A percentile compares a stretch with the other conserved stretches of the same genome.
These are phyloP conservation scores for Novymonas esmeraldas DNA, from an alignment of 208 protist species.

Conservation along the genomic window DNA sequence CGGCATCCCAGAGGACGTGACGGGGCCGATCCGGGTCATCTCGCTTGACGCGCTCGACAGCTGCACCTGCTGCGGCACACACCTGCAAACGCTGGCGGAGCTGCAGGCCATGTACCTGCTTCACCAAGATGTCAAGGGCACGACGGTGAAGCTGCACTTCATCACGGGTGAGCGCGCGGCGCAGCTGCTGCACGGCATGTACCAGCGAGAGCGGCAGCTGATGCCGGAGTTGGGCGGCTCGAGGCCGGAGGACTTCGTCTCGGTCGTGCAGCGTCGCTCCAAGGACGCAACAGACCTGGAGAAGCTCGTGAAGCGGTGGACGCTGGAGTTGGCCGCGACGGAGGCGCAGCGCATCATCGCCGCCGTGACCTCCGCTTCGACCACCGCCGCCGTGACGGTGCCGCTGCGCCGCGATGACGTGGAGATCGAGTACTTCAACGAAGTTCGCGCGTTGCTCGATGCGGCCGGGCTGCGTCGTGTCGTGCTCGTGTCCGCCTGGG, in stretches of 20 bases:
- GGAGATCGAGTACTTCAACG: conserved; percentile 65
- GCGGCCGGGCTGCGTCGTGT: conserved; percentile 36
- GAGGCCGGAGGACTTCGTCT: conserved; percentile 64
- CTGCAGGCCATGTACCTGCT: conserved; percentile 78
- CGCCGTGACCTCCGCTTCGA: not conserved
- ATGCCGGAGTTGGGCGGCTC: conserved; percentile 66
- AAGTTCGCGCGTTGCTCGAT: conserved; percentile 35
- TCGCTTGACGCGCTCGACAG: conserved; percentile 68
- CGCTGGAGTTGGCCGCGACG: conserved; percentile 51
- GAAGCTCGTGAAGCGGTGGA: conserved; percentile 60
- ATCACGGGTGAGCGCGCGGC: conserved; percentile 69
- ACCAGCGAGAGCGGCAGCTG: conserved; percentile 62
- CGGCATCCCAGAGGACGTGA: conserved; percentile 75
- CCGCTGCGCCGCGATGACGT: conserved; percentile 70
- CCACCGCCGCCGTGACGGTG: conserved; percentile 10
- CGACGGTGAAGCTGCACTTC: conserved; percentile 81
- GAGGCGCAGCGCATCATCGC: conserved; percentile 47
- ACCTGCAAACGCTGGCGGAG: conserved; percentile 67
- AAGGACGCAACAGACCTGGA: conserved; percentile 60
- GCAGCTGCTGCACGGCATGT: conserved; percentile 56
- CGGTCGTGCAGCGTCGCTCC: conserved; percentile 37
- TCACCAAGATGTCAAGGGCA: conserved; percentile 82
- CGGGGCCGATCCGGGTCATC: conserved; percentile 80
- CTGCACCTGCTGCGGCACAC: conserved; percentile 90
- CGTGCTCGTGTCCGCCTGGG: conserved; percentile 67